Conservation (phyloP, 148 eudicot genomes). For the Amaranthus palmeri region DNA sequence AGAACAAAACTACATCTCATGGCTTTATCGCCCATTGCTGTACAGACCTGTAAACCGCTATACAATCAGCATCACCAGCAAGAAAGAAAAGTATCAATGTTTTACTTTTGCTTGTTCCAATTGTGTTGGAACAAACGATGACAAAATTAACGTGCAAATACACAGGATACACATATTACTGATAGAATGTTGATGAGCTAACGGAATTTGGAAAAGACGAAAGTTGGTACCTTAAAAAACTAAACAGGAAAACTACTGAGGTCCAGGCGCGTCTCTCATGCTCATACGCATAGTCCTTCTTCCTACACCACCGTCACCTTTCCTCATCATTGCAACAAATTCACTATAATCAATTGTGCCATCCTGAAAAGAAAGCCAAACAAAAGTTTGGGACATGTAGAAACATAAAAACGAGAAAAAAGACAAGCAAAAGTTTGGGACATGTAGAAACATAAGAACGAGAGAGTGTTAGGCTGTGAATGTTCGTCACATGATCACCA, state of each 20-base stretch:
- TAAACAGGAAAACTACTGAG: constrained; percentile 32
- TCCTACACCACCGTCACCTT: constrained; percentile 80
- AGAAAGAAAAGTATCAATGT: not conserved
- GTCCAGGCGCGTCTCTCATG: constrained; percentile 66
- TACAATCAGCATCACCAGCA: not conserved
- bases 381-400: not conserved
- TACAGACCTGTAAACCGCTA: constrained; percentile 28
- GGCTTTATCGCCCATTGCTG: constrained; percentile 30
- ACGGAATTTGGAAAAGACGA: constrained; percentile 3
- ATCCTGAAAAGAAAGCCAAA: constrained; percentile 44
- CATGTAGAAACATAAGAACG: not conserved
- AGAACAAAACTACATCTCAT: constrained; percentile 24
- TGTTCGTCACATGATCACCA: too few relatives aligned
- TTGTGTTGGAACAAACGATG: too few relatives aligned
- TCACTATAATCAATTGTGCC: constrained; percentile 90
- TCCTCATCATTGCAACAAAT: constrained; percentile 97
- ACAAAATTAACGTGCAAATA: too few relatives aligned
- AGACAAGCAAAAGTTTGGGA: not conserved
- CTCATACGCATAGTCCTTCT: constrained; percentile 90
- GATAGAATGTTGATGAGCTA: not conserved
- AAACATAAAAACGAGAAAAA: not conserved
- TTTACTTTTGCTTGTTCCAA: not conserved
- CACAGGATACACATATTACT: constrained; percentile 1
- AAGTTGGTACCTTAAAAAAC: constrained; percentile 15
- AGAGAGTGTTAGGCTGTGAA: too few relatives aligned